phyloP scores from a whole-genome alignment of 2,329 filamentous ascomycete species.

The Talaromyces piceae region DNA sequence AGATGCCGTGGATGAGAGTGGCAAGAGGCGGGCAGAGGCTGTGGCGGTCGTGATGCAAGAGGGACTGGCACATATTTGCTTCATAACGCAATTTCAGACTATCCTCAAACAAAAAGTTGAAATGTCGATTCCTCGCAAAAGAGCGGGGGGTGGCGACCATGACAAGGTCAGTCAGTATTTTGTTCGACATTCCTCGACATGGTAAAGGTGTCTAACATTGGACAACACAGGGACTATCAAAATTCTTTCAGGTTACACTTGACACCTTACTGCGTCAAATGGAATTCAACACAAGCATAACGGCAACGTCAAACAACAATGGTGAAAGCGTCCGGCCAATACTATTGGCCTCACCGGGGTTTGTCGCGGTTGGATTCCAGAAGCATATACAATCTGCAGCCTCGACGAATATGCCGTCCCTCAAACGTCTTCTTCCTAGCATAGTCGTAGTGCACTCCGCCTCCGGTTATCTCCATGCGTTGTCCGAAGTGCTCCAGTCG shows the following conservation, averaged over 20 bases:
- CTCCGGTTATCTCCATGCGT: slow-evolving; percentile 75
- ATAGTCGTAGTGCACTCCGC: slow-evolving; percentile 70
- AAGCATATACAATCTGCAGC: slow-evolving; percentile 60
- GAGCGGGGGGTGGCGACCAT: slow-evolving; percentile 41
- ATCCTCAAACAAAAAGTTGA: slow-evolving; percentile 44
- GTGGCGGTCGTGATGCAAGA: slow-evolving; percentile 94
- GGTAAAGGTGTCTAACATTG: not conserved
- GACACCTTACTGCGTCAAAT: slow-evolving; percentile 69
- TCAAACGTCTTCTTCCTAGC: slow-evolving; percentile 61
- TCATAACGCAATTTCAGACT: slow-evolving; percentile 44
- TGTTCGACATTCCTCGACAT: not conserved
- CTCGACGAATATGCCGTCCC: slow-evolving; percentile 49
- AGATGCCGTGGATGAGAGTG: slow-evolving; percentile 64
- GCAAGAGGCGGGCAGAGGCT: slow-evolving; percentile 68
- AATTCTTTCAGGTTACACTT: slow-evolving; percentile 72
- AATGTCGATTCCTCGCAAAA: slow-evolving; percentile 41
- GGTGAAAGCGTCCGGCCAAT: slow-evolving; percentile 49
- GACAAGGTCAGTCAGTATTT: slow-evolving; percentile 33
- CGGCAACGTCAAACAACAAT: slow-evolving; percentile 23
- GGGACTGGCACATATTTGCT: slow-evolving; percentile 44
- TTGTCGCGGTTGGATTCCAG: slow-evolving; percentile 73
- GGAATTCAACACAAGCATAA: slow-evolving; percentile 53
- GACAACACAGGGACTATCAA: slow-evolving; percentile 52
- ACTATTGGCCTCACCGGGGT: slow-evolving; percentile 82
- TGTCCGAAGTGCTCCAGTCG: slow-evolving; percentile 80